Percentiles rank a stretch among this genome's conserved stretches.
Evolutionary conservation across 768 basidiomycete genomes (phyloP).

Genomic region (Mycena pura): DNA sequence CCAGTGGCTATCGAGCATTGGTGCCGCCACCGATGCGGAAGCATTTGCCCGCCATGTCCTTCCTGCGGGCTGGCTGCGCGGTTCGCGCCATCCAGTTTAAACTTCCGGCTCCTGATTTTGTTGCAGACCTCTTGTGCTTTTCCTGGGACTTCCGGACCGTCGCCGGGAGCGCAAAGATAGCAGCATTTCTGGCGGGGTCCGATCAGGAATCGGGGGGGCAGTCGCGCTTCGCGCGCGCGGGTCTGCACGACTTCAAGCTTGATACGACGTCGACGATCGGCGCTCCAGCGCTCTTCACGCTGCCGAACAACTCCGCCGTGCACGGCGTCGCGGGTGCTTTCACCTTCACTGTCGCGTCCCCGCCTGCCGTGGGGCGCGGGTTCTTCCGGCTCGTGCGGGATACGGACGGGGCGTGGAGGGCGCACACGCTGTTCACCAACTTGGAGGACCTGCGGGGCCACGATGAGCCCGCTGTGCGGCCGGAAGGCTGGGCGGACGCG

Average conservation of each 20-base stretch:
- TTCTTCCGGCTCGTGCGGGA: conserved; percentile 23
- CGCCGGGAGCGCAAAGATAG: conserved; percentile 1
- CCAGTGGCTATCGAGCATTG: background rate
- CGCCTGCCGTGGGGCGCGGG: conserved; percentile 25
- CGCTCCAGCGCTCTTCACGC: conserved; percentile 10
- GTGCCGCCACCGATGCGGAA: background rate
- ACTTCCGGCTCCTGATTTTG: background rate
- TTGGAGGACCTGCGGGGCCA: conserved; percentile 28
- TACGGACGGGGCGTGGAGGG: conserved; percentile 26
- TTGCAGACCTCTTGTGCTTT: conserved; percentile 21
- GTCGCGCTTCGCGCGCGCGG: conserved; percentile 5
- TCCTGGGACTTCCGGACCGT: conserved; percentile 21
- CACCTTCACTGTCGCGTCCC: conserved; percentile 38
- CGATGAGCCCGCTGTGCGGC: conserved; percentile 22
- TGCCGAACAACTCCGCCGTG: background rate
- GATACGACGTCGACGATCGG: background rate
- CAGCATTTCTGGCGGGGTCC: background rate
- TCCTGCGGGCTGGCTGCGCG: conserved; percentile 17
- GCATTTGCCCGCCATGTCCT: conserved; percentile 14
- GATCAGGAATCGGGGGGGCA: background rate
- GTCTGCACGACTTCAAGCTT: conserved; percentile 1
- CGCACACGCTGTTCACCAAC: conserved; percentile 23
- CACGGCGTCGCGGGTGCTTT: conserved; percentile 22
- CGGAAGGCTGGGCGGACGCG: conserved; percentile 25
- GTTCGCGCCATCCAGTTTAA: background rate